phyloP scores from a whole-genome alignment of 352 stramenopile species.

The Pythium myriotylum region DNA sequence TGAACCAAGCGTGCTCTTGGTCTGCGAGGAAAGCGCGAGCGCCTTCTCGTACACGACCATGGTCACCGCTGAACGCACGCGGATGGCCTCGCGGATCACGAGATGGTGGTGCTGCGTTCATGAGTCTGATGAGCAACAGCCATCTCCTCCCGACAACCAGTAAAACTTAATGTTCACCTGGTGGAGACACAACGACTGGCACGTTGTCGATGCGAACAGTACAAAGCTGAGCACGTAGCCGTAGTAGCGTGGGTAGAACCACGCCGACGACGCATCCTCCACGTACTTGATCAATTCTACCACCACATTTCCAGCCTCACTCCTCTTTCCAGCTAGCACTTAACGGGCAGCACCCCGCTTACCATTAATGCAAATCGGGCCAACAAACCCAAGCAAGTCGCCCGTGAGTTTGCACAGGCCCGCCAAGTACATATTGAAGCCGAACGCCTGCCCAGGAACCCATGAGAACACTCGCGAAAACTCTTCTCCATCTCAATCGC shows the following conservation, averaged over 20 bases:
- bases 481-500: too few species aligned
- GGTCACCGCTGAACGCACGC: conserved; percentile 61
- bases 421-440: conserved; percentile 88
- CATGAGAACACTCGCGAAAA: not conserved
- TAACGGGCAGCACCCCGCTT: not conserved
- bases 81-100: conserved; percentile 66
- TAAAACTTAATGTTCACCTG: too few species aligned
- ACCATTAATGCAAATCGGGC: conserved; percentile 63
- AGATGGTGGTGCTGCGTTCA: conserved; percentile 56
- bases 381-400: conserved; percentile 92
- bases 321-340: too few species aligned
- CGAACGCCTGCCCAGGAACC: conserved; percentile 59
- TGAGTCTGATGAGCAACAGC: not conserved
- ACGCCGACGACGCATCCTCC: conserved; percentile 45
- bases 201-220: conserved; percentile 46
- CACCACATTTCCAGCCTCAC: not conserved
- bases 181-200: conserved; percentile 66
- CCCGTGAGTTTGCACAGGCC: conserved; percentile 92
- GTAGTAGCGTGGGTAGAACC: conserved; percentile 50
- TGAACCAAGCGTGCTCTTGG: conserved; percentile 53
- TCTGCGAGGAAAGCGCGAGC: conserved; percentile 55
- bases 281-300: conserved; percentile 63
- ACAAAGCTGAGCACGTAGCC: conserved; percentile 54
- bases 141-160: not conserved
- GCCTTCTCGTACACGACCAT: conserved; percentile 71